A percentile compares a stretch with the other conserved stretches of the same genome.
Conservation (phyloP, 495 filamentous ascomycete species). For the Podospora pseudocomata region DNA sequence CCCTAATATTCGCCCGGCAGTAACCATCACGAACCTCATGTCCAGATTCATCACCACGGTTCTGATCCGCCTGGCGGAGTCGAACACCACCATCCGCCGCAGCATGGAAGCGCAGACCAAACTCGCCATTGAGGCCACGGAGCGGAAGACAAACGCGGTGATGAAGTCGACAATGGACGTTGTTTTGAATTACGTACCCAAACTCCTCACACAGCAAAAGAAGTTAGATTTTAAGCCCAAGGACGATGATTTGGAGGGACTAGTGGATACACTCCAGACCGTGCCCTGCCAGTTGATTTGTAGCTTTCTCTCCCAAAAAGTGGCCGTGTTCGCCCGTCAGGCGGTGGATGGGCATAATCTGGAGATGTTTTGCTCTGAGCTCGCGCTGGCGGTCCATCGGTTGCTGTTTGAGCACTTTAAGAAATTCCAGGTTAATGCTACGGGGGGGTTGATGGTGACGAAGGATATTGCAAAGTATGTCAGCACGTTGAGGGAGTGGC, state of each 20-base stretch:
- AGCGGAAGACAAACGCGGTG: constrained; percentile 83
- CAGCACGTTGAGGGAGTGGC: constrained; percentile 75
- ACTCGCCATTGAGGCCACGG: constrained; percentile 67
- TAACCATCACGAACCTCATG: constrained; percentile 89
- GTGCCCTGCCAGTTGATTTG: constrained; percentile 75
- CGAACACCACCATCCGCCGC: constrained; percentile 82
- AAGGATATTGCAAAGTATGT: constrained; percentile 94
- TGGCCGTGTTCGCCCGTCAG: constrained; percentile 56
- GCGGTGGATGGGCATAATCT: constrained; percentile 78
- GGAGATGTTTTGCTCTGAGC: constrained; percentile 73
- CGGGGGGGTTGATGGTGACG: constrained; percentile 89
- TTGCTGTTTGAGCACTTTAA: constrained; percentile 91
- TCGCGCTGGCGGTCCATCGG: constrained; percentile 70
- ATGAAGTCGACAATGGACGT: constrained; percentile 84
- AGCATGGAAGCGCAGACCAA: constrained; percentile 85
- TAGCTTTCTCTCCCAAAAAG: constrained; percentile 62
- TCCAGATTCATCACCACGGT: constrained; percentile 84
- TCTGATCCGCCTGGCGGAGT: constrained; percentile 80
- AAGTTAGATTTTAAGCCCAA: constrained; percentile 90
- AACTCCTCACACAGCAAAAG: constrained; percentile 74
- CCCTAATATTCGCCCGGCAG: constrained; percentile 69
- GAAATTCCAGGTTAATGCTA: constrained; percentile 83
- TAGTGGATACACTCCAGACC: constrained; percentile 80
- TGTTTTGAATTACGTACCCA: constrained; percentile 71
- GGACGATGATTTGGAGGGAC: constrained; percentile 69